Base-by-base conservation (phyloP, 2,329 filamentous ascomycete species). In the Atkinsonella texensis region DNA sequence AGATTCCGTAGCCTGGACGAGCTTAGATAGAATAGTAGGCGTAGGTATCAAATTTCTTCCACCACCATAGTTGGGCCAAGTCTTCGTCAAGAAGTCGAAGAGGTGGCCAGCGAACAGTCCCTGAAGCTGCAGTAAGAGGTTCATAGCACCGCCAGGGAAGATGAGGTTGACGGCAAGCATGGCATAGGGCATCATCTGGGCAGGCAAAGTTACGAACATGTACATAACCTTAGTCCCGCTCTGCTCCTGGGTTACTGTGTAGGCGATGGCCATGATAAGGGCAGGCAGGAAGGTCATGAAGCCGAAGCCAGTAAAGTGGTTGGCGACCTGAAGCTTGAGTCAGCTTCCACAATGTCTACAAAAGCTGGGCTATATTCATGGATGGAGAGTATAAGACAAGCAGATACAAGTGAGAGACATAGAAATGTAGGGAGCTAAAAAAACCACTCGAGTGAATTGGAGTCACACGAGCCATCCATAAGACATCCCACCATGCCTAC, bases 71-170 rank as follows among this genome's bases (percentile, higher is more conserved):
- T 87, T 81, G 5, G 93, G 93, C 75, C 89, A 97, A 42, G 96
- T 76, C 47, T 87, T 80, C 2, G 87, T 89, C 48, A 96, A 68
- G 63, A 97, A 98, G 65, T 97, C 87, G 68, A 89, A 95, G 18
- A 93, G 62, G 65, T 98, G 93, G 4, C 90, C 90, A 12, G 90
- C 87, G 43, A 95, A 57, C 11, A 98, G 74, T n/a, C 93, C 93
- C 35, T 80, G 87, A 4, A 81, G 67, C 62, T 94, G 83, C 4
- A 83, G 61, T 52, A 86, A 63, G 11, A 86, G 76, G 17, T 69
- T 69, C 3, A 66, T 58, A 38, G 75, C 74, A 11, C 84, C 83
- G 5, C 70, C 74, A 0, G 60, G 63, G 63, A 86, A 79, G 50
- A 97, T 71, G 20, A 95, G 74, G 11, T 84, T 85, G 60, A 89